Base-by-base conservation (phyloP, 179 eudicot species). In the Beta lomatogona region DNA sequence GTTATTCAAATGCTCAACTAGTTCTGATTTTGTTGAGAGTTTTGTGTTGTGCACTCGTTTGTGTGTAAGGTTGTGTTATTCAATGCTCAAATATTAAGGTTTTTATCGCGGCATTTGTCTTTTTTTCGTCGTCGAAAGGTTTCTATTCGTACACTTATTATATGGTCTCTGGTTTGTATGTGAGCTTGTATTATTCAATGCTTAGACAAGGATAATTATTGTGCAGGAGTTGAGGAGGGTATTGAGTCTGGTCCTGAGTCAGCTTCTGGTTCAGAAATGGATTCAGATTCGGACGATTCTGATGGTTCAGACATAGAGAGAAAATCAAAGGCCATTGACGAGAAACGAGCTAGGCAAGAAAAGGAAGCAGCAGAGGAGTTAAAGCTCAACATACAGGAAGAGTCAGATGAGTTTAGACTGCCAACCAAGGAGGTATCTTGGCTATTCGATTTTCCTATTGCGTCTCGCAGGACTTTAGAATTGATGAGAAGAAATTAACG, bases 361-460 rank as follows among this genome's bases (percentile, higher is more conserved):
- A 75, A 86, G 80, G 91, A 91, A 19, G 97, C 92, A 22, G 83
- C 65, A n/a, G 89, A 80, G 11, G 97, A 92, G 68, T 57, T 89
- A 80, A 78, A 82, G 72, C 80, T 82, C 53, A 94, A 92, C 82
- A 90, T 93, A 57, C 89, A 82, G 76, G 89, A 66, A 57, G 83
- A 89, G 81, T 86, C 91, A 22, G 93, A 91, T 82, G 93, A 90
- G 79, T 89, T 94, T 80, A 84, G 87, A 81, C 88, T 93, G 74
- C 94, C 90, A 41, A 90, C 92, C 41, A 36, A 82, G 53, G 91
- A 93, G 98, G 98, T 94, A 57, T 25, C 1, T 53, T 78, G 44
- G n/a, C 71, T 65, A 19, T 75, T 71, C 6, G 36, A 14, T 36
- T 50, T 70, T 9, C 6, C 31, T 68, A 44, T 9, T 79, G 60